A percentile compares a stretch with the other conserved stretches of the same genome.
These are phyloP conservation scores for Oenanthe sinensis DNA, from an alignment of 129 eudicot genomes.

Conservation along the genomic window DNA sequence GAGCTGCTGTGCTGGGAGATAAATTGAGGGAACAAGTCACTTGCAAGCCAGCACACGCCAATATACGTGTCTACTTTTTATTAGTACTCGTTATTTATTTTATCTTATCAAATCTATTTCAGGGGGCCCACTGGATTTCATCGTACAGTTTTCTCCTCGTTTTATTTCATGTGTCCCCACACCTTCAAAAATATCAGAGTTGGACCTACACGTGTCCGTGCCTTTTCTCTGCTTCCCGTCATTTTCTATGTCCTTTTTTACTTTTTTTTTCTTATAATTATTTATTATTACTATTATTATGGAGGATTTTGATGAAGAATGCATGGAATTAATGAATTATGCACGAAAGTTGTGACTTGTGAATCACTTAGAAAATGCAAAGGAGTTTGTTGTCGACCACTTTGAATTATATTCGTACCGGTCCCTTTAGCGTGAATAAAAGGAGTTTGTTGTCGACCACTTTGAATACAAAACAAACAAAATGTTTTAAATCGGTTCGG, in stretches of 20 bases:
- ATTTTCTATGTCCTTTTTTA: background rate
- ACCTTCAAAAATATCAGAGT: background rate
- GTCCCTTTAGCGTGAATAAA: too few relatives aligned
- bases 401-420: too few relatives aligned
- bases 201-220: conserved; percentile 4
- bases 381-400: too few relatives aligned
- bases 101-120: background rate
- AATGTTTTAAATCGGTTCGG: too few relatives aligned
- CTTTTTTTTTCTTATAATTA: too few relatives aligned
- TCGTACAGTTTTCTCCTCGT: background rate
- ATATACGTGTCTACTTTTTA: conserved; percentile 3
- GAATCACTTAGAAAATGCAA: too few relatives aligned
- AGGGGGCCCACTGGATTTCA: background rate
- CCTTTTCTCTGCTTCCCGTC: background rate
- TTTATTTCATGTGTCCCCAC: background rate
- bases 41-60: conserved; percentile 1
- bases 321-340: too few relatives aligned
- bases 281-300: too few relatives aligned
- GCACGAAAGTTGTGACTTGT: too few relatives aligned
- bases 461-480: too few relatives aligned
- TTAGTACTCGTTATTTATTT: background rate
- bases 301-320: too few relatives aligned
- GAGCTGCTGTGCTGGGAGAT: background rate
- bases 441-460: too few relatives aligned
- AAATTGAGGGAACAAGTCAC: background rate